Evolutionary conservation across 352 stramenopile species (phyloP).

Genomic region (Globisporangium okanoganense): DNA sequence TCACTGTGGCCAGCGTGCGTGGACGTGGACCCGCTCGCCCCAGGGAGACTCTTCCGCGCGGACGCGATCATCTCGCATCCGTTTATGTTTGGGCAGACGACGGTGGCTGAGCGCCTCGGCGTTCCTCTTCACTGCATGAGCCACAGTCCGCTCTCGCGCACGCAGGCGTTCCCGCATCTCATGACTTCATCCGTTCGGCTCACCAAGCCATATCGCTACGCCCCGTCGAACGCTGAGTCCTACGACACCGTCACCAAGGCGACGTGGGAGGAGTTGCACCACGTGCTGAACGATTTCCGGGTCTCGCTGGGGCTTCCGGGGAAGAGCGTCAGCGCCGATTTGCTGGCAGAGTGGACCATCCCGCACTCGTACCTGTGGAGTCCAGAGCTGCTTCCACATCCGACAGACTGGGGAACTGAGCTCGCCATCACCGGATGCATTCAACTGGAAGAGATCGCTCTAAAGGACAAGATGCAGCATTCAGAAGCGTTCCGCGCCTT

Average conservation of each 20-base stretch:
- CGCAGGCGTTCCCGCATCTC: constrained; percentile 53
- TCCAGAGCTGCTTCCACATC: constrained; percentile 43
- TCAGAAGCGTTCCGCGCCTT: too few species aligned
- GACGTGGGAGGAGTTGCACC: constrained; percentile 39
- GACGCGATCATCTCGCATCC: constrained; percentile 71
- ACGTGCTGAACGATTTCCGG: constrained; percentile 61
- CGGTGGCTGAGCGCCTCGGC: constrained; percentile 65
- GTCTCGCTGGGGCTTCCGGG: constrained; percentile 39
- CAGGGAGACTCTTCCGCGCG: constrained; percentile 49
- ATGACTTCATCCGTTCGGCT: constrained; percentile 31
- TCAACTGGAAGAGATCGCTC: constrained; percentile 23
- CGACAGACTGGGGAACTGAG: constrained; percentile 58
- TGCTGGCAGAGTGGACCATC: constrained; percentile 49
- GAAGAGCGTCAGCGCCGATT: constrained; percentile 30
- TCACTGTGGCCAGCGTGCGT: constrained; percentile 59
- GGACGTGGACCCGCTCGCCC: constrained; percentile 34
- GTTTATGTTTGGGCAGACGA: constrained; percentile 52
- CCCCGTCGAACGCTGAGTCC: constrained; percentile 38
- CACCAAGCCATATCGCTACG: constrained; percentile 40
- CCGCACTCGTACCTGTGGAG: constrained; percentile 79
- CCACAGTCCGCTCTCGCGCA: constrained; percentile 42
- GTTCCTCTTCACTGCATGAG: constrained; percentile 71
- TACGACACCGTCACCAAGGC: constrained; percentile 52
- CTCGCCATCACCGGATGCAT: constrained; percentile 54
- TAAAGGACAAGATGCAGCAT: too few species aligned